Conservation (phyloP, 768 basidiomycete genomes). For the Xerocomellus intermedius region DNA sequence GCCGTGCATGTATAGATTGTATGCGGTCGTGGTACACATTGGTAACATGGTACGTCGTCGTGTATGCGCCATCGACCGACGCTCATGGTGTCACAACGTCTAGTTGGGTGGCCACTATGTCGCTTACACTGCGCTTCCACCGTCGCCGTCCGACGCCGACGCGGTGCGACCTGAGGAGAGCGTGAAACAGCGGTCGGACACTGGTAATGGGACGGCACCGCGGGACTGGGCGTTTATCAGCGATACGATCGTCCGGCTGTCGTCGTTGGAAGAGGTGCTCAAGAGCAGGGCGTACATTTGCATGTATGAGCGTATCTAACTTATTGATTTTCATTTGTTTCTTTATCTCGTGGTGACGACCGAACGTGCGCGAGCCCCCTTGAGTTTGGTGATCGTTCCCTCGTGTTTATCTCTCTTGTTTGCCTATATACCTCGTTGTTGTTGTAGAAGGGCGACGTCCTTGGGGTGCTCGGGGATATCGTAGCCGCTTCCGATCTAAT, state of each 20-base stretch:
- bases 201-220: slow-evolving; percentile 1
- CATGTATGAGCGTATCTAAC: slow-evolving; percentile 79
- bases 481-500: no score
- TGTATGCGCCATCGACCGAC: background rate
- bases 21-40: slow-evolving; percentile 83
- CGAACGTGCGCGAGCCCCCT: no score
- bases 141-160: slow-evolving; percentile 22
- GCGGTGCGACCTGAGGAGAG: slow-evolving; percentile 2
- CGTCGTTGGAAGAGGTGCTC: slow-evolving; percentile 84
- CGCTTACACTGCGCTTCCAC: slow-evolving; percentile 75
- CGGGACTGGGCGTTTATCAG: slow-evolving; percentile 92
- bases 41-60: slow-evolving; percentile 71
- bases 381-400: no score
- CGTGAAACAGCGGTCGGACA: slow-evolving; percentile 9
- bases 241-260: slow-evolving; percentile 80
- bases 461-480: no score
- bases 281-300: slow-evolving; percentile 91
- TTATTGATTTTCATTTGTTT: slow-evolving; percentile 10
- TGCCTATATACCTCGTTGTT: no score
- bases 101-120: slow-evolving; percentile 90
- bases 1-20: slow-evolving; percentile 66
- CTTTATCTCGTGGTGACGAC: background rate
- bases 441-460: no score
- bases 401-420: no score
- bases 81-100: slow-evolving; percentile 3